Evolutionary conservation across 352 stramenopile species (phyloP), one percentile per base, ranked within the genome.

Genomic region (Phytophthora foliorum): DNA sequence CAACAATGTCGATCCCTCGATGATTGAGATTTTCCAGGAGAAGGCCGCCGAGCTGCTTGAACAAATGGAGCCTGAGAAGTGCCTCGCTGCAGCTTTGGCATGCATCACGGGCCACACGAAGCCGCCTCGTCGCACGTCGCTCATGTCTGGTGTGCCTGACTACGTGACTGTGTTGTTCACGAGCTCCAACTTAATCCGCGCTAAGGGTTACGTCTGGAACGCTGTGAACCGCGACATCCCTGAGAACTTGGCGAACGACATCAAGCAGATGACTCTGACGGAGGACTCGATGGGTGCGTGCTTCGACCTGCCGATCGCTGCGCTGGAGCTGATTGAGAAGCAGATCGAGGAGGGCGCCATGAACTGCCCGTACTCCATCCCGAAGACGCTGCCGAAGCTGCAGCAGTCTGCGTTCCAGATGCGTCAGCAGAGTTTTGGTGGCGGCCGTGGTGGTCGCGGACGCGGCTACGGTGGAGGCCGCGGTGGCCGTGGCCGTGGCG

Each of bases 201-300:
- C 87, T 42, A 95, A 96, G 74, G 87, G 91, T 45, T 98, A 98
- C 74, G 93, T 98, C 10, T 98, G 93, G 93, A 97, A 92, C 57
- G 92, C 91, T 19, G 57, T 98, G 34, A 90, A 96, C 70, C 88
- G 91, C 45, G 86, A 95, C 53, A 87, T 98, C 50, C 70, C 79
- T 16, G 79, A 93, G 54, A 81, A 93, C 38, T 72, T 89, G 22
- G 77, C 89, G 17, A 87, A 89, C 16, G 77, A 93, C 48, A 88
- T 98, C 44, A 95, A 96, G 73, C 93, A 96, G 74, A 81, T 98
- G 78, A 94, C 90, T 53, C 70, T 98, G 29, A 94, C 87, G 11
- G 91, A 89, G 32, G 93, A 98, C 72, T 75, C 77, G 16, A 91
- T 93, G 84, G 89, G 87, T 22, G 93, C 91, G 22, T 94, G 96